These are phyloP conservation scores for Calonectria pseudoreteaudii DNA, from an alignment of 2,329 filamentous ascomycete genomes.

Conservation along the genomic window DNA sequence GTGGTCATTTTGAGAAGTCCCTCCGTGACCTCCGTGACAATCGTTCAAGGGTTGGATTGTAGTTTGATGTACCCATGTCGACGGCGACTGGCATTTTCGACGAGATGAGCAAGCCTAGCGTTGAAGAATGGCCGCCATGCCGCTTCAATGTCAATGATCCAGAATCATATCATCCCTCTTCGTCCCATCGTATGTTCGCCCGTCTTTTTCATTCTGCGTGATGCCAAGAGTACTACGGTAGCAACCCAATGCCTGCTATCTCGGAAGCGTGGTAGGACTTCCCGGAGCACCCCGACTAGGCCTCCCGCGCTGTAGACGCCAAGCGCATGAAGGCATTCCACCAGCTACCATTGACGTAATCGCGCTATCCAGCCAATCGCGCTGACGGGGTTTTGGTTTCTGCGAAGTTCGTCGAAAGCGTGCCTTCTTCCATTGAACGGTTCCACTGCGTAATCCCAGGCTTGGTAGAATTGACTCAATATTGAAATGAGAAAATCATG, in stretches of 20 bases:
- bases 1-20: too few relatives aligned
- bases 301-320: conserved; percentile 16
- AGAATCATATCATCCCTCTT: not conserved
- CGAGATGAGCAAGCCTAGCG: not conserved
- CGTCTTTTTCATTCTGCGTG: not conserved
- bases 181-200: not conserved
- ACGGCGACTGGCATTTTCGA: not conserved
- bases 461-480: not conserved
- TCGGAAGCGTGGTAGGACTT: conserved; percentile 29
- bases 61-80: not conserved
- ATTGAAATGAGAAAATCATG: not conserved
- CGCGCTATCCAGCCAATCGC: not conserved
- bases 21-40: too few relatives aligned
- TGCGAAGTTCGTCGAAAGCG: not conserved
- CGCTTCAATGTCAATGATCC: not conserved
- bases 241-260: not conserved
- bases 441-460: not conserved
- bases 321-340: conserved; percentile 31
- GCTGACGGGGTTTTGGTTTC: not conserved
- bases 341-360: not conserved
- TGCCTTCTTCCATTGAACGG: conserved; percentile 12
- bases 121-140: not conserved
- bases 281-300: conserved; percentile 18
- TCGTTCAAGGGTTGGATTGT: too few relatives aligned
- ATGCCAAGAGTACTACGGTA: not conserved